Base-by-base conservation (phyloP, 2,329 filamentous ascomycete genomes). In the Ceratocystis albifundus region DNA sequence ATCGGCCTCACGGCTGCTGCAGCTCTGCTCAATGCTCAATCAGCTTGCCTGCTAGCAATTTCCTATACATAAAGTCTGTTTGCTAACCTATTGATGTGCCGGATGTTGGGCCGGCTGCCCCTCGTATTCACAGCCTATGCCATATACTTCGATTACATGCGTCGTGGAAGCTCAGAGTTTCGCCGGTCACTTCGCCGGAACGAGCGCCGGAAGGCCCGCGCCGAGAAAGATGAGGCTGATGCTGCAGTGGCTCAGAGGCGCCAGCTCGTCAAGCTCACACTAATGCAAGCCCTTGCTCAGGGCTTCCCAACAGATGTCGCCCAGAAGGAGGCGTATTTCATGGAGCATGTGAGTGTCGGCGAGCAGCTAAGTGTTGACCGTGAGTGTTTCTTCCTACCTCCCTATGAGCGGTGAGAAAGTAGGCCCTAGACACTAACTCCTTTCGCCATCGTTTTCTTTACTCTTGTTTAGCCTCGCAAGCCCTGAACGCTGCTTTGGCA, bases 291-390 rank as follows among this genome's bases (percentile, higher is more conserved):
- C 71, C 89, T 91, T 79, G 88, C 89, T 67, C 91, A 96, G 76
- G 94, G 93, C 67, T 96, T 96, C 82, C 94, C 94, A 62, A 81
- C 83, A 55, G 90, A 91, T 72, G 85, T 93, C 45, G 93, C 97
- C 76, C 91, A 96, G 80, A 91, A 90, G 75, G 94, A 99, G 81
- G 84, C 86, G 69, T 99, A 90, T 81, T 99, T 99, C 79, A 96
- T 97, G 85, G 87, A 90, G 75, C 90, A 96, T 78, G 91, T 99
- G 70, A 89, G 91, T 72, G 81, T 85, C 74, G 94, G 94, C 74
- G 94, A 99, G 81, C 78, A 83, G 66, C 82, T 96, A 74, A 89
- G 88, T 74, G 80, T 85, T 72, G 88, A 96, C 76, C 89, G 91
- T 94, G 83, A 75, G 84, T 78, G 63, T n/a, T 17, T 50, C 50